Evolutionary conservation across 305 asterid species (phyloP).

Genomic region (Rubia balearica): DNA sequence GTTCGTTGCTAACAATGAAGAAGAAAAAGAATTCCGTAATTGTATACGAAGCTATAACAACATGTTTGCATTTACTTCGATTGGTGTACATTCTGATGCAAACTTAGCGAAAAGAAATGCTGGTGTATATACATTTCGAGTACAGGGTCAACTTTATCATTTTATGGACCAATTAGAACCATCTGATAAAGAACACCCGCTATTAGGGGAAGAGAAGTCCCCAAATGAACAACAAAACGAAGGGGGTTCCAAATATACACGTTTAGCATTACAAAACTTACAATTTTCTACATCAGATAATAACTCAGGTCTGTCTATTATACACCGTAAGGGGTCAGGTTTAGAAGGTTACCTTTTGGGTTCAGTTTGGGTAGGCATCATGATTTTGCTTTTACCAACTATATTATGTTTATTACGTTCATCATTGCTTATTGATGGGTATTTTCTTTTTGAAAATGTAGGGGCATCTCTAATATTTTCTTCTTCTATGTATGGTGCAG

Average conservation of each 20-base stretch:
- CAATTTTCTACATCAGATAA: neutral
- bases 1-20: neutral
- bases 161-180: neutral
- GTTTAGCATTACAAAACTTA: neutral
- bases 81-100: neutral
- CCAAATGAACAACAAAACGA: neutral
- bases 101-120: neutral
- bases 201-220: neutral
- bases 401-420: too few species aligned
- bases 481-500: too few species aligned
- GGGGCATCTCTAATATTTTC: too few species aligned
- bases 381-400: too few species aligned
- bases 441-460: neutral
- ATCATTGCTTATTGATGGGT: neutral
- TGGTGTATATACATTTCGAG: neutral
- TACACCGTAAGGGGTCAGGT: neutral
- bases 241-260: neutral
- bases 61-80: neutral
- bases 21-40: neutral
- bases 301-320: neutral
- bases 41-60: neutral
- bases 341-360: too few species aligned
- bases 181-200: too few species aligned
- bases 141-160: neutral
- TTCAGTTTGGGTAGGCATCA: neutral